A percentile compares a stretch with the other conserved stretches of the same genome.
These are phyloP conservation scores for Lachnellula cervina DNA, from an alignment of 2,329 filamentous ascomycete genomes.

Conservation along the genomic window DNA sequence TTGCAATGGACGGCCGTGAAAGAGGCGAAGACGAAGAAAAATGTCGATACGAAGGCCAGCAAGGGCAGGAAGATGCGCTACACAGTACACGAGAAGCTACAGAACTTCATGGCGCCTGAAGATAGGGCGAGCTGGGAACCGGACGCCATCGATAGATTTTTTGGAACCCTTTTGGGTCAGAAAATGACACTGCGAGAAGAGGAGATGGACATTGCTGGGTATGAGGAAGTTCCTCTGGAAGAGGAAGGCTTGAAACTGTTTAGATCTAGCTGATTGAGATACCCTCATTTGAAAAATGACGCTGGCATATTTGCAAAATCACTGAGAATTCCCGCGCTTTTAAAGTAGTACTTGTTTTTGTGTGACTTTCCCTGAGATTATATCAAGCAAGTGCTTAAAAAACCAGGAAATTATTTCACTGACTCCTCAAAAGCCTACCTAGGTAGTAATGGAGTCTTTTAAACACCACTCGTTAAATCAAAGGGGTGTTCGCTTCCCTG, in stretches of 20 bases:
- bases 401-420: too few species aligned
- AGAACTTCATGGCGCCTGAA: constrained; percentile 96
- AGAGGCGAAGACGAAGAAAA: constrained; percentile 74
- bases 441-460: too few species aligned
- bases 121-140: constrained; percentile 76
- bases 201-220: constrained; percentile 47
- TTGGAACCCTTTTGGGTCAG: constrained; percentile 69
- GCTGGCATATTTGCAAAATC: too few species aligned
- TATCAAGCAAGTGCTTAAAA: too few species aligned
- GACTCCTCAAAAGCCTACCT: too few species aligned
- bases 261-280: constrained; percentile 18
- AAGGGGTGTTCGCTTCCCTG: too few species aligned
- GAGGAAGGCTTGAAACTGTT: constrained; percentile 32
- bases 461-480: too few species aligned
- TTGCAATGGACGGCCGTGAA: constrained; percentile 61
- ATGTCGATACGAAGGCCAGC: constrained; percentile 88
- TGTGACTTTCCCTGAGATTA: too few species aligned
- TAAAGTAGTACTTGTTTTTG: too few species aligned
- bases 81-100: constrained; percentile 92
- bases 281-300: neutral
- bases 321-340: too few species aligned
- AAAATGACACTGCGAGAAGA: constrained; percentile 56
- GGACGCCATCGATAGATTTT: constrained; percentile 71
- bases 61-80: constrained; percentile 94
- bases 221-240: constrained; percentile 37